Percentiles rank a stretch among this genome's conserved stretches.
Conservation (phyloP, 2,329 filamentous ascomycete species). For the Ceratocystis diversiconidia region DNA sequence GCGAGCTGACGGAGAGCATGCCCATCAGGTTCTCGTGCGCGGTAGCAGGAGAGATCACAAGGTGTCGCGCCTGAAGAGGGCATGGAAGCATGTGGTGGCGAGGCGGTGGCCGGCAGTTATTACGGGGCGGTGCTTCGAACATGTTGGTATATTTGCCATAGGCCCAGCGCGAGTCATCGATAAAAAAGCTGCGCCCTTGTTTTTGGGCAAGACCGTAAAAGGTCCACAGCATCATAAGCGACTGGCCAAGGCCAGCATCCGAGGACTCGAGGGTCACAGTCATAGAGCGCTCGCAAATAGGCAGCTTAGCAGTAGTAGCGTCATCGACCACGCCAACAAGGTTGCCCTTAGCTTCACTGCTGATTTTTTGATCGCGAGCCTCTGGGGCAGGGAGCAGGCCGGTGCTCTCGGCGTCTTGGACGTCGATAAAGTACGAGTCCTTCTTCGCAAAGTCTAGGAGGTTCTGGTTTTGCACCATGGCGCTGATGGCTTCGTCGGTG, state of each 20-base stretch:
- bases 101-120: constrained; percentile 57
- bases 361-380: constrained; percentile 26
- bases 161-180: constrained; percentile 72
- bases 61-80: constrained; percentile 58
- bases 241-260: constrained; percentile 63
- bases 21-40: constrained; percentile 37
- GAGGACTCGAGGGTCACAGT: constrained; percentile 62
- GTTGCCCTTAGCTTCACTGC: constrained; percentile 25
- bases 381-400: constrained; percentile 41
- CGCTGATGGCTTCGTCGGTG: constrained; percentile 27
- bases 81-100: constrained; percentile 65
- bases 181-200: constrained; percentile 64
- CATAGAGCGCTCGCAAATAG: constrained; percentile 54
- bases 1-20: constrained; percentile 29
- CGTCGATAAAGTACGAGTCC: constrained; percentile 60
- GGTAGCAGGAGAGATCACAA: constrained; percentile 59
- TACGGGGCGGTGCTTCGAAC: constrained; percentile 52
- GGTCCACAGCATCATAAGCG: constrained; percentile 68
- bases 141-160: constrained; percentile 63
- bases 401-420: constrained; percentile 52
- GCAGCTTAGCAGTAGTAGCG: constrained; percentile 31
- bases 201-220: constrained; percentile 65
- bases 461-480: constrained; percentile 19
- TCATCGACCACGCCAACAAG: constrained; percentile 35
- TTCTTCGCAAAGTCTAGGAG: constrained; percentile 32